Conservation (phyloP, 164 flowering plant species). For the Vitis cinerea region DNA sequence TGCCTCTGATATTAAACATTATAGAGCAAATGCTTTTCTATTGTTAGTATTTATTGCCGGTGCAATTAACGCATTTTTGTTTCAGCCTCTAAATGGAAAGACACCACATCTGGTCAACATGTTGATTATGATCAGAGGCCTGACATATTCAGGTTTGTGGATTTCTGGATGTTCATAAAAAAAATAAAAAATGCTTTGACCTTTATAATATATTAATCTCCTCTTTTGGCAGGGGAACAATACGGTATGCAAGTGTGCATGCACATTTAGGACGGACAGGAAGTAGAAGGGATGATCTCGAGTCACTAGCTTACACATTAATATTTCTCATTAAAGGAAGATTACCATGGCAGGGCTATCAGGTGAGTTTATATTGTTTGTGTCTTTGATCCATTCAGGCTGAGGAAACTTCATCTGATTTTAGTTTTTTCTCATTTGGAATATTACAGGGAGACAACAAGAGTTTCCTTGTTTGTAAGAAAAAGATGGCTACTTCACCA, state of each 20-base stretch:
- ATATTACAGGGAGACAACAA: constrained; percentile 77
- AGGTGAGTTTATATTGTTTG: constrained; percentile 33
- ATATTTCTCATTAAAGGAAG: constrained; percentile 78
- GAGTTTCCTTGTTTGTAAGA: constrained; percentile 84
- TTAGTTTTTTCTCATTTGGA: background rate
- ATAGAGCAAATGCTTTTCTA: background rate
- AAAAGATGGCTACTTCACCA: constrained; percentile 83
- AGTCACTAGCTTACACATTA: constrained; percentile 83
- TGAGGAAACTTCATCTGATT: background rate
- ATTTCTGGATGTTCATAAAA: background rate
- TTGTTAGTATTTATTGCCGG: background rate
- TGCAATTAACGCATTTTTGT: constrained; percentile 9
- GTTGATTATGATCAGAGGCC: constrained; percentile 95
- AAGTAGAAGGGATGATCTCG: constrained; percentile 92
- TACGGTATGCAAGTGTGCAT: constrained; percentile 89
- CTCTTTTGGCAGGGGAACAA: constrained; percentile 64
- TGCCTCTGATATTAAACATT: background rate
- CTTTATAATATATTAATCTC: background rate
- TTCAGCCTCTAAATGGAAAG: constrained; percentile 89
- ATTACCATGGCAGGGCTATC: constrained; percentile 93
- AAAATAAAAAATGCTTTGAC: background rate
- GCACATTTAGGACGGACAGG: constrained; percentile 93
- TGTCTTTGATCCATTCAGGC: background rate
- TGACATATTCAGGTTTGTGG: constrained; percentile 73
- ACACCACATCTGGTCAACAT: constrained; percentile 63